Evolutionary conservation across 2,329 filamentous ascomycete species (phyloP).

Genomic region (Beauveria sp.): DNA sequence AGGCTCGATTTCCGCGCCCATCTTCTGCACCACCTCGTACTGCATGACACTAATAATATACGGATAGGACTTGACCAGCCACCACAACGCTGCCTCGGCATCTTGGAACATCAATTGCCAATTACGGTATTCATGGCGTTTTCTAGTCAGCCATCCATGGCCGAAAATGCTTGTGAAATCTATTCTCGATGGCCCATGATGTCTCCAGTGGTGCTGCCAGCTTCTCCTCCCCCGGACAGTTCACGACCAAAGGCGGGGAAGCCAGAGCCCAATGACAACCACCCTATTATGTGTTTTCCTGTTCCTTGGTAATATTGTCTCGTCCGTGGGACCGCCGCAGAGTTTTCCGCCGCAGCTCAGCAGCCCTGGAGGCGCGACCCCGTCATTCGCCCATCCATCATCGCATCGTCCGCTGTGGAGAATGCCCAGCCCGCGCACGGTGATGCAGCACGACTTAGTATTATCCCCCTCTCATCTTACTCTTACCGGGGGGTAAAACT

Average conservation of each 20-base stretch:
- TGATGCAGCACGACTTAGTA: not conserved
- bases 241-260: conserved; percentile 1
- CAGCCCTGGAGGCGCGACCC: not conserved
- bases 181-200: not conserved
- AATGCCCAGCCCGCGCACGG: conserved; percentile 1
- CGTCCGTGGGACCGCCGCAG: not conserved
- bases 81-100: conserved; percentile 2
- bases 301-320: not conserved
- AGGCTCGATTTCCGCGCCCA: not conserved
- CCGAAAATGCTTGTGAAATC: conserved; percentile 8
- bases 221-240: not conserved
- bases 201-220: not conserved
- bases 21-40: not conserved
- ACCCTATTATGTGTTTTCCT: not conserved
- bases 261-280: not conserved
- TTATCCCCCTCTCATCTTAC: conserved; percentile 6
- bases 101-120: conserved; percentile 2
- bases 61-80: not conserved
- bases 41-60: not conserved
- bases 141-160: not conserved
- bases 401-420: not conserved
- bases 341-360: not conserved
- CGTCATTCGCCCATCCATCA: not conserved
- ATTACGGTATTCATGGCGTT: conserved; percentile 1
- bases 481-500: not conserved